Percentiles rank a stretch among this genome's conserved stretches.
phyloP scores from a whole-genome alignment of 1,139 yeast species.

The Yamadazyma triangularis region DNA sequence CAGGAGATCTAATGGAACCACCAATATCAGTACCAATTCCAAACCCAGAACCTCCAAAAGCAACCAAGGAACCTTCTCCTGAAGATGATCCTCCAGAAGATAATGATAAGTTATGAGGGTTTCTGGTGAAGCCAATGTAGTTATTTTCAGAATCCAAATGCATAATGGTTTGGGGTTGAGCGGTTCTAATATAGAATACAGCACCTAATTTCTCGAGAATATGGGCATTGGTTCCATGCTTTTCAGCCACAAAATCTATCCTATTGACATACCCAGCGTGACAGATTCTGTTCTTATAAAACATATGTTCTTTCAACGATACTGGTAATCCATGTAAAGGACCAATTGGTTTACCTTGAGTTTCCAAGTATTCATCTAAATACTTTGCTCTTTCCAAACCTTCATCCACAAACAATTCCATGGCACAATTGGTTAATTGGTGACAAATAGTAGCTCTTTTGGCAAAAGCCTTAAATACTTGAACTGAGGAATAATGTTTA shows the following conservation, averaged over 20 bases:
- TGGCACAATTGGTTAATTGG: slow-evolving; percentile 34
- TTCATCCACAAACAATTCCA: slow-evolving; percentile 30
- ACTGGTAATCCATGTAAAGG: slow-evolving; percentile 57
- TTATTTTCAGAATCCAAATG: slow-evolving; percentile 43
- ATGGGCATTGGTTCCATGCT: slow-evolving; percentile 48
- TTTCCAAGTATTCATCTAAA: slow-evolving; percentile 36
- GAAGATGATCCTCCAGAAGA: slow-evolving; percentile 65
- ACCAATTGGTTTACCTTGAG: slow-evolving; percentile 59
- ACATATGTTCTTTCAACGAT: slow-evolving; percentile 53
- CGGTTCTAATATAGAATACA: slow-evolving; percentile 49
- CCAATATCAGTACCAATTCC: slow-evolving; percentile 81
- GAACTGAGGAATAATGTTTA: slow-evolving; percentile 35
- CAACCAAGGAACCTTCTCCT: slow-evolving; percentile 71
- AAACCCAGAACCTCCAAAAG: slow-evolving; percentile 58
- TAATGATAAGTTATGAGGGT: slow-evolving; percentile 37
- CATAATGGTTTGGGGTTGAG: slow-evolving; percentile 47
- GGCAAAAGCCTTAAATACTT: slow-evolving; percentile 48
- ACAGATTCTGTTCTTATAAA: slow-evolving; percentile 51
- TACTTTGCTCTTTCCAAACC: slow-evolving; percentile 31
- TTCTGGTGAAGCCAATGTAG: slow-evolving; percentile 31
- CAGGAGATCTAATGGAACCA: slow-evolving; percentile 73
- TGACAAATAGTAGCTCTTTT: slow-evolving; percentile 42
- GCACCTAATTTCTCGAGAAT: slow-evolving; percentile 63
- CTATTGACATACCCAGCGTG: slow-evolving; percentile 61
- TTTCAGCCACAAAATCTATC: slow-evolving; percentile 45